A percentile compares a stretch with the other conserved stretches of the same genome.
phyloP scores from a whole-genome alignment of 2,329 filamentous ascomycete species.

The Rhynchosporium secalis region DNA sequence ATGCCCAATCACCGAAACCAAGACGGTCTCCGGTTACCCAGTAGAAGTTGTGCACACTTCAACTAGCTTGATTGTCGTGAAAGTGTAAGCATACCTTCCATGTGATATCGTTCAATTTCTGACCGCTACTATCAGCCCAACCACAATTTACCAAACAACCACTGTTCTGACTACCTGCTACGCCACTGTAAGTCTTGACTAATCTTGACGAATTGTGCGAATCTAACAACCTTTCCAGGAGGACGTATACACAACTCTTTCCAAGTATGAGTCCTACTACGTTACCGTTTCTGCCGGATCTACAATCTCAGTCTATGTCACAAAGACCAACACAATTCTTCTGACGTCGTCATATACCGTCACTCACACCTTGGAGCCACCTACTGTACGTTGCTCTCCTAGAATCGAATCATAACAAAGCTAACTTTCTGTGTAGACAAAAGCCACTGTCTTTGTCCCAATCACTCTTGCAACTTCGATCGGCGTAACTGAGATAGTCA shows the following conservation, averaged over 20 bases:
- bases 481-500: constrained; percentile 29
- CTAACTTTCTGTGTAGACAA: constrained; percentile 12
- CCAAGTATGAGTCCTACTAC: constrained; percentile 39
- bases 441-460: constrained; percentile 30
- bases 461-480: constrained; percentile 32
- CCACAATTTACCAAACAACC: constrained; percentile 10
- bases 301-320: constrained; percentile 45
- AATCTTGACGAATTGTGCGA: neutral
- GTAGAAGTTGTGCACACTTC: constrained; percentile 39
- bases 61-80: constrained; percentile 32
- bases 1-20: constrained; percentile 48
- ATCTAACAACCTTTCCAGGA: neutral
- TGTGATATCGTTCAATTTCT: neutral
- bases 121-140: neutral
- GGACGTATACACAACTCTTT: constrained; percentile 15
- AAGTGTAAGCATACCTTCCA: constrained; percentile 19
- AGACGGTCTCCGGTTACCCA: constrained; percentile 46
- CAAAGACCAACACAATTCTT: constrained; percentile 45
- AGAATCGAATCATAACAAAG: neutral
- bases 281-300: constrained; percentile 47
- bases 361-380: constrained; percentile 31
- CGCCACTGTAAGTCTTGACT: constrained; percentile 5
- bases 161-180: constrained; percentile 13
- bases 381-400: constrained; percentile 20
- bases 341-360: constrained; percentile 41